These are phyloP conservation scores for Styphnolobium japonicum DNA, from an alignment of 306 rosid species.

Conservation along the genomic window DNA sequence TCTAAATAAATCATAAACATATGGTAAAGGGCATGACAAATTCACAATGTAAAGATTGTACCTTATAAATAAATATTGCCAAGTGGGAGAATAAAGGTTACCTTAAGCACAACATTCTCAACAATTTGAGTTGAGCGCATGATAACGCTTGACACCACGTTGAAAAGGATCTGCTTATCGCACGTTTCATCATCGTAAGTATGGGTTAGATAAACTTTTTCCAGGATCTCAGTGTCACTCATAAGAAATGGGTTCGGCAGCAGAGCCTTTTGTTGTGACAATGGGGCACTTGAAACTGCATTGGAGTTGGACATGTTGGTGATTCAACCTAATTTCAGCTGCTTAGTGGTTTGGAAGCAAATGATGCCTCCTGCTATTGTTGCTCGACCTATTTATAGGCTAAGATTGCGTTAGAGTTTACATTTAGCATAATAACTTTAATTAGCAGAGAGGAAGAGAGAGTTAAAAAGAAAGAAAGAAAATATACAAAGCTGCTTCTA, in stretches of 20 bases:
- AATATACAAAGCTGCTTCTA: neutral
- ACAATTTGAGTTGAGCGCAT: neutral
- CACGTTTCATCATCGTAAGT: constrained; percentile 12
- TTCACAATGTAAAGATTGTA: neutral
- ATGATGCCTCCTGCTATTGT: neutral
- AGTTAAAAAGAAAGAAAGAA: neutral
- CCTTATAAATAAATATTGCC: neutral
- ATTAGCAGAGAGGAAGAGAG: neutral
- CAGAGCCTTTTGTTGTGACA: neutral
- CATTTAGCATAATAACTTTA: neutral
- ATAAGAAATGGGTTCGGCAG: neutral
- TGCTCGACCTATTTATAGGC: constrained; percentile 8
- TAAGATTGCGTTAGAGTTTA: neutral
- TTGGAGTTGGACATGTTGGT: neutral
- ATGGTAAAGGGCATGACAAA: too few relatives aligned
- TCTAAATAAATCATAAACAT: too few relatives aligned
- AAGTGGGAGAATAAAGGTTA: neutral
- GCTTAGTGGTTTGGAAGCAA: neutral
- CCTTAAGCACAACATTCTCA: constrained; percentile 7
- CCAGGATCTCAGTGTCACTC: constrained; percentile 2
- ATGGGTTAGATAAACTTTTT: constrained; percentile 7
- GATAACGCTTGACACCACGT: neutral
- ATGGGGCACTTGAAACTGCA: neutral
- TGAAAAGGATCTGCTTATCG: neutral
- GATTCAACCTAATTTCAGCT: neutral